These are phyloP conservation scores for Fusarium irregulare DNA, from an alignment of 2,329 filamentous ascomycete species.

Conservation along the genomic window DNA sequence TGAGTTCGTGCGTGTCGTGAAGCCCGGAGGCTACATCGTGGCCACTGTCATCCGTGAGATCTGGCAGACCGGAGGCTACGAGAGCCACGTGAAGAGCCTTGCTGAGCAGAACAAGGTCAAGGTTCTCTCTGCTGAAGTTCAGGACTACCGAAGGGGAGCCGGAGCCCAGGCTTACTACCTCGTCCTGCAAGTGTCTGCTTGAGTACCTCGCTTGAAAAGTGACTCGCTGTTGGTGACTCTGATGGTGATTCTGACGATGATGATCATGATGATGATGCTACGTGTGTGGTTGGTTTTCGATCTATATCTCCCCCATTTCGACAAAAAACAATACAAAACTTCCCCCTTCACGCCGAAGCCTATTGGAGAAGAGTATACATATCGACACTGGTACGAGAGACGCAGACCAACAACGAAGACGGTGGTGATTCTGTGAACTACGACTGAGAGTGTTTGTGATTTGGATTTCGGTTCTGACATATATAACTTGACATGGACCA, in stretches of 20 bases:
- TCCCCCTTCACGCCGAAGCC: neutral
- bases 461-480: constrained; percentile 26
- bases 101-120: constrained; percentile 46
- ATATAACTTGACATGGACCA: constrained; percentile 11
- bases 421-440: constrained; percentile 27
- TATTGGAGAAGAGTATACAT: constrained; percentile 5
- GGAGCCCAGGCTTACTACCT: constrained; percentile 49
- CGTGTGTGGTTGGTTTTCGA: constrained; percentile 8
- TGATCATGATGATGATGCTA: constrained; percentile 14
- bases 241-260: constrained; percentile 15
- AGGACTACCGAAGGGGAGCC: constrained; percentile 49
- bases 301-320: neutral
- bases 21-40: constrained; percentile 60
- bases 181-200: constrained; percentile 44
- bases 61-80: constrained; percentile 61
- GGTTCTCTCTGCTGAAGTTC: constrained; percentile 46
- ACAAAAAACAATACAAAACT: constrained; percentile 12
- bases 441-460: constrained; percentile 23
- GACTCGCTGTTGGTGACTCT: constrained; percentile 7
- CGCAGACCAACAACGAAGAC: constrained; percentile 17
- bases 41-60: constrained; percentile 63
- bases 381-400: constrained; percentile 1
- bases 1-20: constrained; percentile 63
- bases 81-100: constrained; percentile 53
- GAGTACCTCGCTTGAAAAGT: constrained; percentile 22